phyloP scores from a whole-genome alignment of 2,329 filamentous ascomycete genomes.

The Paecilomyces sp. region DNA sequence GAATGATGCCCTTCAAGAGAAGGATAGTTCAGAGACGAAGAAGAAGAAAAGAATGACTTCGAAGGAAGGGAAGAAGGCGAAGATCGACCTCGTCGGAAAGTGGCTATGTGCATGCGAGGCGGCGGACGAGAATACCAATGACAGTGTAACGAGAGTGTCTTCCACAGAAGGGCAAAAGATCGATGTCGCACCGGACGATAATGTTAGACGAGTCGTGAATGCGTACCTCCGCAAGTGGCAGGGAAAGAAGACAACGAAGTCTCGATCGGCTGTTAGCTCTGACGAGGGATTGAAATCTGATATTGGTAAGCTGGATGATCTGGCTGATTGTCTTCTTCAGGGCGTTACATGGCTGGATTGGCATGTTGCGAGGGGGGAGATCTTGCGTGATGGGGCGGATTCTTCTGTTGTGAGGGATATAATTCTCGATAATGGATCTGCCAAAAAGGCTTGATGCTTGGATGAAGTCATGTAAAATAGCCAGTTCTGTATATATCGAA shows the following conservation, averaged over 20 bases:
- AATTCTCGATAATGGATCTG: background rate
- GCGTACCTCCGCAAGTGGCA: constrained; percentile 25
- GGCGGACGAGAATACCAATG: constrained; percentile 19
- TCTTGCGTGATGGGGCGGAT: constrained; percentile 15
- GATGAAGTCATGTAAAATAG: background rate
- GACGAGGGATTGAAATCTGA: constrained; percentile 7
- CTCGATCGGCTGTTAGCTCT: background rate
- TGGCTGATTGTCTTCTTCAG: constrained; percentile 73
- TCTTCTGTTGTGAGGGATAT: constrained; percentile 7
- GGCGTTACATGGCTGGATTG: constrained; percentile 70
- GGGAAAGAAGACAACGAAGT: constrained; percentile 12
- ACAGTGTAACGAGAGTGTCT: constrained; percentile 4
- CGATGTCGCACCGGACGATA: background rate
- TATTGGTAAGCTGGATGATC: constrained; percentile 65
- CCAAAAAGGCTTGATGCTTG: background rate
- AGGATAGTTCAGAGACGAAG: constrained; percentile 6
- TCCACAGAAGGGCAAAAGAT: background rate
- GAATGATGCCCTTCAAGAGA: background rate
- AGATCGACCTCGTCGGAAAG: constrained; percentile 55
- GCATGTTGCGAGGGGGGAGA: constrained; percentile 42
- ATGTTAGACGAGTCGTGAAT: constrained; percentile 13
- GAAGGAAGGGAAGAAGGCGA: constrained; percentile 41
- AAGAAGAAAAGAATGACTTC: constrained; percentile 14
- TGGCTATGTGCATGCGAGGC: constrained; percentile 39
- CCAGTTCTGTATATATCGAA: background rate